phyloP scores from a whole-genome alignment of 768 basidiomycete genomes.

The Tephrocybe sp. region DNA sequence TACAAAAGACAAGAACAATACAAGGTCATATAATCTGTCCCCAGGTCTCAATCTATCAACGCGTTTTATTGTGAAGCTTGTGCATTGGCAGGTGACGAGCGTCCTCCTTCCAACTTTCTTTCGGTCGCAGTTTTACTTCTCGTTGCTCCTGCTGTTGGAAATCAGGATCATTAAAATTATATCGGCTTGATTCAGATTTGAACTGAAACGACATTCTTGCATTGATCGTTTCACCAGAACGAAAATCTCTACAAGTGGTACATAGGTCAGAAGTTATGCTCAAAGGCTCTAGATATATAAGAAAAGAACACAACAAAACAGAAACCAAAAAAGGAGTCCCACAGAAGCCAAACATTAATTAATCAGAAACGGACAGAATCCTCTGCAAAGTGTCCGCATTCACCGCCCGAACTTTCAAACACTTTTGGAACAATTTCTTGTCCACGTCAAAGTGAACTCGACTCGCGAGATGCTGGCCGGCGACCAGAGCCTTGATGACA shows the following conservation, averaged over 20 bases:
- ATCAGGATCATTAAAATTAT: no score
- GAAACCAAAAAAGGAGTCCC: constrained; percentile 6
- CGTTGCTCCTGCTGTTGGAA: no score
- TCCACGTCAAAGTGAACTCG: constrained; percentile 68
- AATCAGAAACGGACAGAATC: constrained; percentile 29
- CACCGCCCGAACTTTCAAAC: constrained; percentile 67
- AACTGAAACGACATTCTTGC: no score
- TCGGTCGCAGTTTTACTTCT: no score
- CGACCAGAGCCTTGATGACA: constrained; percentile 77
- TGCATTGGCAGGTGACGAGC: no score
- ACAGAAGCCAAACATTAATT: constrained; percentile 12
- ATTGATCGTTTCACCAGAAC: no score
- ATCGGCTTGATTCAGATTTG: no score
- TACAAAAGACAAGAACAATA: no score
- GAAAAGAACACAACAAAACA: constrained; percentile 14
- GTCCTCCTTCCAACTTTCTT: no score
- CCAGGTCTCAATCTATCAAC: no score
- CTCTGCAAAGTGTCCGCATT: constrained; percentile 53
- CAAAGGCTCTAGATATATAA: constrained; percentile 16
- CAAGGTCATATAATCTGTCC: no score
- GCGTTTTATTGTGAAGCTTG: no score
- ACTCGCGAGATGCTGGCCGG: constrained; percentile 80
- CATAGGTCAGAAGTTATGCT: constrained; percentile 10
- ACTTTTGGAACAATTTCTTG: constrained; percentile 74
- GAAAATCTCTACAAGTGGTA: background rate